phyloP scores from a whole-genome alignment of 2,329 filamentous ascomycete species.

The Tolypocladium endophyticum region DNA sequence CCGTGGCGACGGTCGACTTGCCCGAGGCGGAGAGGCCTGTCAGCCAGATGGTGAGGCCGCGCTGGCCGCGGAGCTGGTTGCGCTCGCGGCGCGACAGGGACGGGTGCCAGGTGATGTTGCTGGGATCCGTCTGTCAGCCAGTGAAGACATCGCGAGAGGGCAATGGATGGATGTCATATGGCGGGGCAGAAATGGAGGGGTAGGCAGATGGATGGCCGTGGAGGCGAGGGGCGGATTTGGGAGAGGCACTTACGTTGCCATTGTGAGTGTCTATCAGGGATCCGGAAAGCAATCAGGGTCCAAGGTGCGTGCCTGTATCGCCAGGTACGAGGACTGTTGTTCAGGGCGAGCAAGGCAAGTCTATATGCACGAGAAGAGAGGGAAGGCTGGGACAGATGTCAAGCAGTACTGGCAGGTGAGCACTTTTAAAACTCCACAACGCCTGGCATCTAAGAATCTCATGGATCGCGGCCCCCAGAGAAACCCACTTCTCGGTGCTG shows the following conservation, averaged over 20 bases:
- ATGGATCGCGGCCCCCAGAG: neutral
- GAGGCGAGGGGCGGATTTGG: neutral
- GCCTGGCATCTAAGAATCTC: neutral
- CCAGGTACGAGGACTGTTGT: neutral
- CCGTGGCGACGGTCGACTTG: constrained; percentile 94
- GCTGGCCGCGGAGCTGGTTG: constrained; percentile 65
- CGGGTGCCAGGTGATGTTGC: constrained; percentile 86
- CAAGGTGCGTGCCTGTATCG: neutral
- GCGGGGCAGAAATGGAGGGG: neutral
- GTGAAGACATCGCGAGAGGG: neutral
- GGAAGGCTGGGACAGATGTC: neutral
- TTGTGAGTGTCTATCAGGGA: neutral
- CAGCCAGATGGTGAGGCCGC: constrained; percentile 93
- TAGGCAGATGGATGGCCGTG: neutral
- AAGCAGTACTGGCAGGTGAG: neutral
- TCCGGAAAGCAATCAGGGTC: neutral
- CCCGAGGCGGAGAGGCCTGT: constrained; percentile 93
- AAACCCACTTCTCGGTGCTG: neutral
- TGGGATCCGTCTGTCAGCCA: constrained; percentile 27
- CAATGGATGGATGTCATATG: neutral
- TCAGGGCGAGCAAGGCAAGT: neutral
- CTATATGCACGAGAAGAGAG: neutral
- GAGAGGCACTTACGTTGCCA: constrained; percentile 9
- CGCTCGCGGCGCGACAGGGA: constrained; percentile 72
- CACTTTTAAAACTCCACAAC: neutral